Base-by-base conservation (phyloP, 768 basidiomycete genomes). In the Exidia glandulosa region DNA sequence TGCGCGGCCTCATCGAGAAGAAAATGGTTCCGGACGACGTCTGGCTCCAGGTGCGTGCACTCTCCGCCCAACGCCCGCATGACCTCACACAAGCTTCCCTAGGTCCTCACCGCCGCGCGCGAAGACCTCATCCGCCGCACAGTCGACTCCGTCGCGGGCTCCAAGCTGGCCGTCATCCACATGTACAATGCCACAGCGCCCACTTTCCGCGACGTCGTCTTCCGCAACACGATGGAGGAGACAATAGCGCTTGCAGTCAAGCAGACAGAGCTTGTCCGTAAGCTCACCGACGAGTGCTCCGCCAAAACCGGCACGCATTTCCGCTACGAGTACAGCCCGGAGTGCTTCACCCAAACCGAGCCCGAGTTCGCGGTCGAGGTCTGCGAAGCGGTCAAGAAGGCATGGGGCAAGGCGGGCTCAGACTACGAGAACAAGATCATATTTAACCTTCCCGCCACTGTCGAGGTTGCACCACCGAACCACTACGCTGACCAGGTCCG, bases 171-270 rank as follows among this genome's bases (percentile, higher is more conserved):
- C 56, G 98, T 99, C 71, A 83, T 98, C 48, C 96, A 98, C 75
- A 94, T 98, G 91, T 99, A 99, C 75, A 99, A 98, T 70, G 96
- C 96, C 23, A 95, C 93, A 19, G 93, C 86, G 12, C 87, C 90
- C 30, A 80, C 84, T 55, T 98, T 98, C 81, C 87, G 96, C 57
- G 77, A 86, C 58, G 88, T 97, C 66, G 96, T 98, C 29, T 99
- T 98, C 78, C 84, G 85, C 66, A 94, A 96, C 72, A 83, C 91
- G n/a, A 86, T 92, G 72, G 87, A 90, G 65, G 82, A 96, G 72
- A 98, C 96, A 2, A 77, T 98, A 63, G 85, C 85, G 59, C 85
- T 98, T 34, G 96, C 96, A 13, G 80, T 82, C 45, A 79, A 79
- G 59, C 94, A 99, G 75, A 95, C 96, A 33, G 85, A 87, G 71